Evolutionary conservation across 2,329 filamentous ascomycete species (phyloP), one percentile per base, ranked within the genome.

Genomic region (Alternaria postmessia): DNA sequence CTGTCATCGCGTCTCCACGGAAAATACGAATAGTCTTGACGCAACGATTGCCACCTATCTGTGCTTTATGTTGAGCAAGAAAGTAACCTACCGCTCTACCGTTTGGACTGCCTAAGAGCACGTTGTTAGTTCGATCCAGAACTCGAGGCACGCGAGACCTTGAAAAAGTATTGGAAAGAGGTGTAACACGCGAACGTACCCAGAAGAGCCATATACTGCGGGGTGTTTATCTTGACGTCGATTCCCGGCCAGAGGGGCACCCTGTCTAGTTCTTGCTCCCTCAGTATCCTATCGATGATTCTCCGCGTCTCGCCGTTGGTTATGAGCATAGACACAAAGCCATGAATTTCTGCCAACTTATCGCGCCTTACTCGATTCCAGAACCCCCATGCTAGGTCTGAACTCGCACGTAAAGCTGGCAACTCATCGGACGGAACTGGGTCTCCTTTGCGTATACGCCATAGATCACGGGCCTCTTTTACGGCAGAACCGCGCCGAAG

Each of bases 331-430:
- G 46, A 36, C 7, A 44, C 30, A 34, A 59, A 51, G 16, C 7
- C 14, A 2, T 39, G 32, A 11, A 59, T 51, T 1, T 51, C 24
- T 2, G 12, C 14, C 8, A 56, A 16, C 9, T 18, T 49, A 7
- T 41, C n/a, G 5, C 1, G 8, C 8, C 28, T 5, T 20, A 22
- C 8, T 32, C 52, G 43, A 2, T 39, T 59, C 57, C 57, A 59
- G 9, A 59, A 39, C 8, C 28, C 51, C 52, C 57, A 59, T 2
- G 52, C 46, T 26, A 59, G 20, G 12, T 59, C 52, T 2, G 57
- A 56, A 24, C 51, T 56, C 30, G 46, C 38, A 34, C 51, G 24
- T 30, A 59, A 41, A 11, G 44, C 44, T 3, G 57, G 57, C 16
- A 59, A 7, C 16, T 51, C 38, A 14, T 56, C 51, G 4, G 12